Base-by-base conservation (phyloP, 1,139 yeast species). In the Geotrichum candidum region DNA sequence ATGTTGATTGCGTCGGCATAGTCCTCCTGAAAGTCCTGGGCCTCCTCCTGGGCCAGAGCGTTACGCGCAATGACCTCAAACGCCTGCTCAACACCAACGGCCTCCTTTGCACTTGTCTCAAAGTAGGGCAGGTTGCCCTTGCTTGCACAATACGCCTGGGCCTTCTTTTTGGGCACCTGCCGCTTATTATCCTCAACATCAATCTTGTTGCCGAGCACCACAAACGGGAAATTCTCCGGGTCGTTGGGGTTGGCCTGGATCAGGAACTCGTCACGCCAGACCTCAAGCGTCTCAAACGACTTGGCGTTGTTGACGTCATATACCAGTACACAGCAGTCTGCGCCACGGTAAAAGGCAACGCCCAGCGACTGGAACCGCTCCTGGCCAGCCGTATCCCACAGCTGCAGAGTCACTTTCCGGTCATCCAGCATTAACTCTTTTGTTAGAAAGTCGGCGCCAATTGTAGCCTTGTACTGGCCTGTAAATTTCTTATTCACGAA, bases 291-390 rank as follows among this genome's bases (percentile, higher is more conserved):
- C 73, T 92, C 97, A 74, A 94, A 89, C 6, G 96, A 89, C 76
- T 91, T 91, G 66, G 90, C 87, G 76, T 92, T 92, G 65, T 96
- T 91, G 57, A 94, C 97, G 73, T 92, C 98, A 74, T 88, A 92
- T 68, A 95, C 96, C 65, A 94, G 81, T 10, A 94, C 98, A 76
- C 99, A 94, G 76, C 99, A 94, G 75, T 94, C 99, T 0, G 99
- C 97, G 48, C 99, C 99, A 69, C 99, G 82, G 76, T 94, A 94
- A 74, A 94, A 94, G 0, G 99, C 99, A 55, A 94, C 98, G 22
- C 99, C 99, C 66, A 94, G 80, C 64, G 96, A 87, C 77, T 94
- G 99, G 77, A 88, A 88, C 68, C 96, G 79, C 73, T 88, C 96
- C 74, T 88, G 96, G 33, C 96, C 95, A 1, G 95, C 95, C 6